These are phyloP conservation scores for Cryptococcus wingfieldii DNA, from an alignment of 1,284 basidiomycete species.

Conservation along the genomic window DNA sequence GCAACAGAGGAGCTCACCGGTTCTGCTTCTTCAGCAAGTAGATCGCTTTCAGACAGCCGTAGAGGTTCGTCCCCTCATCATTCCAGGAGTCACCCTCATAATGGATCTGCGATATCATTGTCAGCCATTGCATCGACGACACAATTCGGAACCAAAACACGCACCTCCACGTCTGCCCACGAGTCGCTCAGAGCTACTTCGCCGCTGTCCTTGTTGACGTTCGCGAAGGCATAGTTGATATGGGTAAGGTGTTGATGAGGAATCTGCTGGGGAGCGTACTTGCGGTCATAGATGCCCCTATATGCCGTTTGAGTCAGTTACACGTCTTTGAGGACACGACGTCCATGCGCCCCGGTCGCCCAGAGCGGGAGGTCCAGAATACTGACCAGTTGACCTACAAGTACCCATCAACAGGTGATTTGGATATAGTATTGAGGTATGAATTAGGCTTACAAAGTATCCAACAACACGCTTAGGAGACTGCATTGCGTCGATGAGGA, in stretches of 20 bases:
- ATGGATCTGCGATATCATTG: slow-evolving; percentile 52
- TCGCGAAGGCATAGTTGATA: slow-evolving; percentile 85
- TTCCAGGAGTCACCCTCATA: slow-evolving; percentile 80
- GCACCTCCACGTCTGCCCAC: slow-evolving; percentile 75
- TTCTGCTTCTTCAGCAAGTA: slow-evolving; percentile 75
- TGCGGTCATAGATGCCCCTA: slow-evolving; percentile 90
- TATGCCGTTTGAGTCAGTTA: background rate
- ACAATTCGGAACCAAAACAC: slow-evolving; percentile 8
- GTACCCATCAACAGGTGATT: background rate
- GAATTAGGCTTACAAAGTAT: slow-evolving; percentile 19
- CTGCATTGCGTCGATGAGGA: background rate
- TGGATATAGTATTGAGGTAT: background rate
- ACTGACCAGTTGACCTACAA: slow-evolving; percentile 35
- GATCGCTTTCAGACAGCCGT: slow-evolving; percentile 82
- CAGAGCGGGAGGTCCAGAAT: background rate
- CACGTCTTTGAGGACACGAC: background rate
- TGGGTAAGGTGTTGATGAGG: slow-evolving; percentile 68
- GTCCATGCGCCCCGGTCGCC: background rate
- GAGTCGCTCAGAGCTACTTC: slow-evolving; percentile 67
- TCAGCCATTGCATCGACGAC: background rate
- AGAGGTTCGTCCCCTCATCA: slow-evolving; percentile 72
- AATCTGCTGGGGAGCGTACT: slow-evolving; percentile 65
- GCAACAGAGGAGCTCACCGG: slow-evolving; percentile 45
- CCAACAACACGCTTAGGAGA: slow-evolving; percentile 17
- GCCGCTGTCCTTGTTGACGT: slow-evolving; percentile 65